Conservation (phyloP, 129 eudicot species). For the Chrysanthemum seticuspe region DNA sequence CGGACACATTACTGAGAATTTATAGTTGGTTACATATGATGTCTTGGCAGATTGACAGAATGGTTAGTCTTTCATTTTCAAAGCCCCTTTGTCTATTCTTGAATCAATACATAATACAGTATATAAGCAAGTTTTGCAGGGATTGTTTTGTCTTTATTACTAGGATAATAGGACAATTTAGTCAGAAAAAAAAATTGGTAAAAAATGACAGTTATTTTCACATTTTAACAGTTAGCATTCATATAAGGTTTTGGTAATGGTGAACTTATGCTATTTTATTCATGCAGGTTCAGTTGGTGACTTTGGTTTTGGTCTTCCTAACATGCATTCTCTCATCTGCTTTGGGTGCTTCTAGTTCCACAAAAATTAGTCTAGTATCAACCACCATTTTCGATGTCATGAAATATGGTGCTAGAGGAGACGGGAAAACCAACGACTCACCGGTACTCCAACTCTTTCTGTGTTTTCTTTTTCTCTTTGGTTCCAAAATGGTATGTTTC, state of each 20-base stretch:
- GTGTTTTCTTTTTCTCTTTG: neutral
- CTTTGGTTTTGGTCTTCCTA: constrained; percentile 28
- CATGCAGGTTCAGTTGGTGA: constrained; percentile 32
- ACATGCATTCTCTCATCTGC: constrained; percentile 33
- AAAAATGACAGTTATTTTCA: constrained; percentile 2
- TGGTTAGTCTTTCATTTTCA: constrained; percentile 39
- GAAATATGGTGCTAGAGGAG: constrained; percentile 55
- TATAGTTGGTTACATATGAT: constrained; percentile 24
- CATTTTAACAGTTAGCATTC: neutral
- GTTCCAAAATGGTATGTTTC: too few relatives aligned
- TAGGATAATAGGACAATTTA: constrained; percentile 5
- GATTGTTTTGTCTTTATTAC: constrained; percentile 19
- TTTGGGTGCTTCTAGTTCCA: neutral
- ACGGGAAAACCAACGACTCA: constrained; percentile 60
- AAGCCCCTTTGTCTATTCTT: constrained; percentile 27
- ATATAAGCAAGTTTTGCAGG: constrained; percentile 23
- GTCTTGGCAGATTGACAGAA: constrained; percentile 30
- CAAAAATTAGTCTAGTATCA: constrained; percentile 30
- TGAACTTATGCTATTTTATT: constrained; percentile 12
- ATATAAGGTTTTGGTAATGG: constrained; percentile 6
- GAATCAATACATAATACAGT: constrained; percentile 20
- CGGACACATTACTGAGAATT: constrained; percentile 24
- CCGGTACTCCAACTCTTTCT: constrained; percentile 21
- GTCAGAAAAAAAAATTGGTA: neutral
- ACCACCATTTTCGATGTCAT: constrained; percentile 45